Evolutionary conservation across 371 early-diverging fungal genomes (phyloP).

Genomic region (Rhizomucor pusillus): DNA sequence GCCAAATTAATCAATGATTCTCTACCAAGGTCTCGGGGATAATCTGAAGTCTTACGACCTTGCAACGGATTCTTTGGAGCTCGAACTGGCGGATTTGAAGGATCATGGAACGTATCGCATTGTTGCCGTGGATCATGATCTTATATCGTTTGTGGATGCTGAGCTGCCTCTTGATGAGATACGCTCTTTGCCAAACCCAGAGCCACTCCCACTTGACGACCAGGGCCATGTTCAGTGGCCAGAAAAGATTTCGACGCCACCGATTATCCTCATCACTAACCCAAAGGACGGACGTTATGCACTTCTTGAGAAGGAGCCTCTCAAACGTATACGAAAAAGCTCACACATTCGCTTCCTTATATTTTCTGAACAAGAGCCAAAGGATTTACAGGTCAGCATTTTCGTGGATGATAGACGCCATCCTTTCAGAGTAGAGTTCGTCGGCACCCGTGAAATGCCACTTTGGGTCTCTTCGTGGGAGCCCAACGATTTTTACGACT

Average conservation of each 20-base stretch:
- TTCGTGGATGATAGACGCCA: constrained; percentile 10
- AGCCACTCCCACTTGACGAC: constrained; percentile 7
- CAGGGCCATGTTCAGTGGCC: constrained; percentile 21
- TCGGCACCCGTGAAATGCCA: constrained; percentile 50
- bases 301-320: constrained; percentile 71
- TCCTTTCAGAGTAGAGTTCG: constrained; percentile 14
- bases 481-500: constrained; percentile 62
- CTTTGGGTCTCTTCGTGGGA: constrained; percentile 76
- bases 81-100: constrained; percentile 89
- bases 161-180: constrained; percentile 50
- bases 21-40: constrained; percentile 55
- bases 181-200: constrained; percentile 13
- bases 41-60: constrained; percentile 61
- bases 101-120: constrained; percentile 78
- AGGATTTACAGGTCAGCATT: constrained; percentile 5
- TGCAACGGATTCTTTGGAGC: constrained; percentile 63
- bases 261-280: constrained; percentile 81
- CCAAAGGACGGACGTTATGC: constrained; percentile 82
- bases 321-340: constrained; percentile 53
- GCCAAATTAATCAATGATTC: not conserved
- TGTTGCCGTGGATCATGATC: constrained; percentile 82
- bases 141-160: constrained; percentile 79
- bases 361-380: constrained; percentile 9
- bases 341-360: constrained; percentile 64
- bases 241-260: constrained; percentile 38